phyloP scores from a whole-genome alignment of 1,139 yeast genomes.

The Blastobotrys petasosporus region DNA sequence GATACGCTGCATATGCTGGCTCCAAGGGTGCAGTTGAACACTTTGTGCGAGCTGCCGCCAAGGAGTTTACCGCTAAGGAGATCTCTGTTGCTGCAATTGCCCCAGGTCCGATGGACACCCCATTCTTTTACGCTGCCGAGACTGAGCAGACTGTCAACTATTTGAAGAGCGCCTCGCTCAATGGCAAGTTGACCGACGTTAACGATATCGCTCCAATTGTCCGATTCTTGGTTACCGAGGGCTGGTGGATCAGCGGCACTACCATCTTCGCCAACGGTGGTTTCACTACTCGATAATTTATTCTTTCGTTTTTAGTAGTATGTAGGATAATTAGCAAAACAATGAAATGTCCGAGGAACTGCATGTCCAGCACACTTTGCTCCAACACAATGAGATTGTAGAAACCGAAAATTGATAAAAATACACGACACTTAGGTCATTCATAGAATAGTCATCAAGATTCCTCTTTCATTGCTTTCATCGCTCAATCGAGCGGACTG shows the following conservation, averaged over 20 bases:
- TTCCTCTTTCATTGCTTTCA: too few relatives aligned
- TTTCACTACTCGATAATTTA: slow-evolving; percentile 44
- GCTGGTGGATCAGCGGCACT: slow-evolving; percentile 67
- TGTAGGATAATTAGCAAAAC: too few relatives aligned
- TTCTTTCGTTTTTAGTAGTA: too few relatives aligned
- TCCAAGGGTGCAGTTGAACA: slow-evolving; percentile 58
- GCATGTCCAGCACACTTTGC: too few relatives aligned
- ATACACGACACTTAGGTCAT: too few relatives aligned
- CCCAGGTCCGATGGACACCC: slow-evolving; percentile 72
- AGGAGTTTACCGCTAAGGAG: slow-evolving; percentile 44
- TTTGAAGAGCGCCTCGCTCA: slow-evolving; percentile 44
- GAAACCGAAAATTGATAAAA: too few relatives aligned
- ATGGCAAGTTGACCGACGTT: slow-evolving; percentile 50
- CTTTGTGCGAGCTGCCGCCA: slow-evolving; percentile 51
- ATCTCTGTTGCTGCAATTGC: slow-evolving; percentile 56
- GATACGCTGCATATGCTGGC: slow-evolving; percentile 54
- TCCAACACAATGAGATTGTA: too few relatives aligned
- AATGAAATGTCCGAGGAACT: too few relatives aligned
- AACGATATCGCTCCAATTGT: slow-evolving; percentile 60
- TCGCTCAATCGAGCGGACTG: neutral
- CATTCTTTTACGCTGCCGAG: slow-evolving; percentile 61
- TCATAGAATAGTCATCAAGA: too few relatives aligned
- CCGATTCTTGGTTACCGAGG: slow-evolving; percentile 56
- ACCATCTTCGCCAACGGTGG: slow-evolving; percentile 62
- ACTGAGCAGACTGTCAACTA: slow-evolving; percentile 46